Evolutionary conservation across 495 filamentous ascomycete genomes (phyloP), one percentile per base, ranked within the genome.

Genomic region (Penicillium longicatenatum): DNA sequence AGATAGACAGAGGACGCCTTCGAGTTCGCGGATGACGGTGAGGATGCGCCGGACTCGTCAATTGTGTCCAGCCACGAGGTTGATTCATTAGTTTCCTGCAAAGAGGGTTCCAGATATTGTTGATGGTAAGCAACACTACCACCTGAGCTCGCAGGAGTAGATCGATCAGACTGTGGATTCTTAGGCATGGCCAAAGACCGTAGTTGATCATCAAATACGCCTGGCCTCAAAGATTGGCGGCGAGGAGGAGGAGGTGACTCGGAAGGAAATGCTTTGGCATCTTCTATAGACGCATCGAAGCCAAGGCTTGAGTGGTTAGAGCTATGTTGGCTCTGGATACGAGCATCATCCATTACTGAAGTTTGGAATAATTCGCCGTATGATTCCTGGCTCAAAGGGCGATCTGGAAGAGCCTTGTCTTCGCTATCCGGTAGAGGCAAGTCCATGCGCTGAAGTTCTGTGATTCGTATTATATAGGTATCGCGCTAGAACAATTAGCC

Each of bases 21-120:
- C 0, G 93, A 95, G 69, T 92, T 89, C 2, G 90, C 80, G n/a
- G 91, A 96, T 3, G 90, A 89, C 20, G 84, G 78, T 6, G 85
- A 86, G 21, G 93, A 96, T 16, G 84, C 88, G 31, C 88, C 91
- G 9, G 92, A 97, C 68, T 98, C 94, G 71, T 98, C 93, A 53
- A 98, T 98, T 0, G 94, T 95, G 67, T 97, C 92, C 9, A 98
- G 74, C 94, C 94, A 98, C 6, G 93, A 96, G 21, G 89, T 89
- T 14, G 92, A 90, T 58, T 90, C 90, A 55, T 89, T 90, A 29
- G 79, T 76, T 30, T 80, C 84, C 39, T 58, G 64, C 4, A 21
- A 53, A 7, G 65, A 57, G 12, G 71, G 58, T 11, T 76, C 70
- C 20, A 70, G 67, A 41, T 66, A 73, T 12, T 58, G 61, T 19